A percentile compares a stretch with the other conserved stretches of the same genome.
phyloP scores from a whole-genome alignment of 768 basidiomycete species.

The Mycena vitilis region DNA sequence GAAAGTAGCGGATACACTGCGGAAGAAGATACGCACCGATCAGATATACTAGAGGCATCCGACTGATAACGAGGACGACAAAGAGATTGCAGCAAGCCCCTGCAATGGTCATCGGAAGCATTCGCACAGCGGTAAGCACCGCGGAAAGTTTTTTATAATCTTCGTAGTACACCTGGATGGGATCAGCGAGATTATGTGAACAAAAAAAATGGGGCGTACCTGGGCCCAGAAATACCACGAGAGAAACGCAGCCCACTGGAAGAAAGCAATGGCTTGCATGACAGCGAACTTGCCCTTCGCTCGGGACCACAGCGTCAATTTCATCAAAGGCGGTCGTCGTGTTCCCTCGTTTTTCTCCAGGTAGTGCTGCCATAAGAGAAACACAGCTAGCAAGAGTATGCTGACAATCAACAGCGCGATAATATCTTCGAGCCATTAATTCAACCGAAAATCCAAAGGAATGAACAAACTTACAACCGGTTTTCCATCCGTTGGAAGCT shows the following conservation, averaged over 20 bases:
- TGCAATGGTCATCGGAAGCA: slow-evolving; percentile 80
- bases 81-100: slow-evolving; percentile 74
- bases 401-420: slow-evolving; percentile 72
- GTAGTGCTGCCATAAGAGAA: slow-evolving; percentile 72
- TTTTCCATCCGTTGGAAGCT: slow-evolving; percentile 69
- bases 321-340: slow-evolving; percentile 73
- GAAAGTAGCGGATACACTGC: not conserved
- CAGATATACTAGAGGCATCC: slow-evolving; percentile 66
- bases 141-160: slow-evolving; percentile 66
- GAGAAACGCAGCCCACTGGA: slow-evolving; percentile 70
- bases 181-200: not conserved
- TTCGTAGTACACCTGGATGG: slow-evolving; percentile 75
- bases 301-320: slow-evolving; percentile 70
- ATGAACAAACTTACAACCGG: slow-evolving; percentile 42
- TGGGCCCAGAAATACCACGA: slow-evolving; percentile 58
- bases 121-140: slow-evolving; percentile 70
- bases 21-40: slow-evolving; percentile 54
- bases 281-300: slow-evolving; percentile 71
- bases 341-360: slow-evolving; percentile 54
- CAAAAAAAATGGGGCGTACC: slow-evolving; percentile 9
- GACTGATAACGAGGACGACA: slow-evolving; percentile 69
- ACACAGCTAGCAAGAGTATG: slow-evolving; percentile 61
- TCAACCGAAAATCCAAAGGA: not conserved
- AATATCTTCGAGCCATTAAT: slow-evolving; percentile 59
- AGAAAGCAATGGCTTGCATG: slow-evolving; percentile 70